These are phyloP conservation scores for Pseudogymnoascus sp. DNA, from an alignment of 2,329 filamentous ascomycete genomes.

Conservation along the genomic window DNA sequence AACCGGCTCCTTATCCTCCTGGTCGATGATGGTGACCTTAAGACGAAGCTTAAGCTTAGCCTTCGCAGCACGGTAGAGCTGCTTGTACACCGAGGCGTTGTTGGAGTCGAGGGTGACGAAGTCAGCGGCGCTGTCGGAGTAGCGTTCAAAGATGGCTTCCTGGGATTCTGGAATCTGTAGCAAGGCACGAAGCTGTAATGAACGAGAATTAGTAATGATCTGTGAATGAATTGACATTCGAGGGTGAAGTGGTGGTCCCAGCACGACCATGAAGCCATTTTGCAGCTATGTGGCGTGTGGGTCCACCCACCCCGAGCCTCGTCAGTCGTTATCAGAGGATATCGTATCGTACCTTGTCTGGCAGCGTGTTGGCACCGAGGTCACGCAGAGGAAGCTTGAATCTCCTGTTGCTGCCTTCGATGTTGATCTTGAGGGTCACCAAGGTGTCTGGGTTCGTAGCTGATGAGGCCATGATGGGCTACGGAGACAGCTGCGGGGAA, in stretches of 20 bases:
- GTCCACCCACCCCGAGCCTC: neutral
- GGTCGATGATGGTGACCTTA: slow-evolving; percentile 49
- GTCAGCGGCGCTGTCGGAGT: slow-evolving; percentile 80
- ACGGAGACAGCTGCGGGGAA: slow-evolving; percentile 1
- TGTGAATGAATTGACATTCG: neutral
- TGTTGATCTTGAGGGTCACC: slow-evolving; percentile 72
- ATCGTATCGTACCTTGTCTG: slow-evolving; percentile 63
- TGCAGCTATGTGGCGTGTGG: slow-evolving; percentile 3
- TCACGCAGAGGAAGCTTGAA: slow-evolving; percentile 88
- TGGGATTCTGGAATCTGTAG: slow-evolving; percentile 56
- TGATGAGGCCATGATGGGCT: slow-evolving; percentile 23
- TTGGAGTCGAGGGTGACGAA: slow-evolving; percentile 71
- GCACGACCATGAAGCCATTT: slow-evolving; percentile 26
- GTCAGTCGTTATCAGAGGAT: neutral
- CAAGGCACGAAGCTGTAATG: slow-evolving; percentile 55
- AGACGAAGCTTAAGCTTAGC: slow-evolving; percentile 96
- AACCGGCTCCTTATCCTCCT: slow-evolving; percentile 23
- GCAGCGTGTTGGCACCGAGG: slow-evolving; percentile 63
- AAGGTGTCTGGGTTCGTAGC: slow-evolving; percentile 51
- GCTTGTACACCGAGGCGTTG: slow-evolving; percentile 85
- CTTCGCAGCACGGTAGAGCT: slow-evolving; percentile 91
- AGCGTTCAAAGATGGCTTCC: slow-evolving; percentile 72
- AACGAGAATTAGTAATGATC: slow-evolving; percentile 19
- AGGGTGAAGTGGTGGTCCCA: neutral
- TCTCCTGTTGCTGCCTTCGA: slow-evolving; percentile 66